phyloP scores from a whole-genome alignment of 208 protist species.

The Leishmania tarentolae region DNA sequence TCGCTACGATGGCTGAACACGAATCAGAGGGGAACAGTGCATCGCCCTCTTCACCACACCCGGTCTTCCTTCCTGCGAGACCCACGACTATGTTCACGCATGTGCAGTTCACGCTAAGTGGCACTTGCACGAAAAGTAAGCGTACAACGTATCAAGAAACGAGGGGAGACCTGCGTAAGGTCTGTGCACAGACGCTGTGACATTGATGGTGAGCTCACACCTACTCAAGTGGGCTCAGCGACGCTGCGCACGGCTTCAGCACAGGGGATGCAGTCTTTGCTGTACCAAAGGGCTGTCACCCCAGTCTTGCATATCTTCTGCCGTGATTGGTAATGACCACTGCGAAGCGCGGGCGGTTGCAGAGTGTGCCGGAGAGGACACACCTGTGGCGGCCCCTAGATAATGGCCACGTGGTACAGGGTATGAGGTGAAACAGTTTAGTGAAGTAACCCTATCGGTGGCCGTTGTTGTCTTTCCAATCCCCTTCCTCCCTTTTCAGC shows the following conservation, averaged over 20 bases:
- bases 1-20: slow-evolving; percentile 36
- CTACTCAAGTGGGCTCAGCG: neutral
- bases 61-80: neutral
- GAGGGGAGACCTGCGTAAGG: neutral
- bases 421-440: neutral
- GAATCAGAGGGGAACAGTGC: neutral
- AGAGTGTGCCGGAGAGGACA: neutral
- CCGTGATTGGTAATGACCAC: neutral
- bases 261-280: neutral
- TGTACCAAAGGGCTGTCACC: too few species aligned
- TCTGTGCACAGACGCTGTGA: neutral
- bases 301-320: neutral
- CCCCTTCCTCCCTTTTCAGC: neutral
- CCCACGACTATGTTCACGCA: neutral
- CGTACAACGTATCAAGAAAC: neutral
- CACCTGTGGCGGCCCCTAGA: neutral
- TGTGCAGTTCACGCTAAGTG: neutral
- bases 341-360: neutral
- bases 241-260: neutral
- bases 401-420: neutral
- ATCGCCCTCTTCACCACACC: neutral
- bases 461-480: neutral
- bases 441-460: neutral
- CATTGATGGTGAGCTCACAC: neutral
- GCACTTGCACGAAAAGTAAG: neutral